These are phyloP conservation scores for Lyophyllum decastes DNA, from an alignment of 768 basidiomycete genomes.

Conservation along the genomic window DNA sequence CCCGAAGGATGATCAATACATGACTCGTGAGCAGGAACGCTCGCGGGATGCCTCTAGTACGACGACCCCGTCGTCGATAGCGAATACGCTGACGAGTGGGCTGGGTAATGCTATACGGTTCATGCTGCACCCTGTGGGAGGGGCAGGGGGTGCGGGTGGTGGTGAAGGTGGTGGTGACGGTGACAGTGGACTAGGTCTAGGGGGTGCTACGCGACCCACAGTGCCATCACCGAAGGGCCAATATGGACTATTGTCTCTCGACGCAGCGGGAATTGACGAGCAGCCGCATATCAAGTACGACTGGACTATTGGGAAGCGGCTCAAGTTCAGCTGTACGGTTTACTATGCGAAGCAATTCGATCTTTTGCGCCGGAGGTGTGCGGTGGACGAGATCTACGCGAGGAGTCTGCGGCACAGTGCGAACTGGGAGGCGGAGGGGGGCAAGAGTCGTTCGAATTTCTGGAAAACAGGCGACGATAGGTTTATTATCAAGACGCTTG, in stretches of 20 bases:
- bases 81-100: constrained; percentile 49
- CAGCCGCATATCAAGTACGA: constrained; percentile 84
- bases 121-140: constrained; percentile 32
- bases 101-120: constrained; percentile 62
- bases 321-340: constrained; percentile 79
- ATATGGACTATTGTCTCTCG: constrained; percentile 49
- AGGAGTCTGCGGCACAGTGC: constrained; percentile 59
- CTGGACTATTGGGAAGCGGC: constrained; percentile 72
- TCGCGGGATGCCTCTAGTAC: constrained; percentile 1
- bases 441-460: constrained; percentile 80
- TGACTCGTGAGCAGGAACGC: not conserved
- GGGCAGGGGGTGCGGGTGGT: not conserved
- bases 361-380: constrained; percentile 61
- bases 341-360: constrained; percentile 87
- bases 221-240: constrained; percentile 43
- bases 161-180: constrained; percentile 11
- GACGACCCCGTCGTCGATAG: constrained; percentile 36
- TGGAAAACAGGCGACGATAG: constrained; percentile 80
- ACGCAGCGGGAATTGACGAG: constrained; percentile 55
- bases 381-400: constrained; percentile 60
- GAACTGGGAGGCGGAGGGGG: constrained; percentile 76
- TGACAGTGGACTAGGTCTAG: constrained; percentile 12
- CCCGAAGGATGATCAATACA: constrained; percentile 19
- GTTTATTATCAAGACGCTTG: constrained; percentile 83
- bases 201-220: constrained; percentile 29